These are phyloP conservation scores for Mycosarcoma maydis DNA, from an alignment of 1,284 basidiomycete species.

Conservation along the genomic window DNA sequence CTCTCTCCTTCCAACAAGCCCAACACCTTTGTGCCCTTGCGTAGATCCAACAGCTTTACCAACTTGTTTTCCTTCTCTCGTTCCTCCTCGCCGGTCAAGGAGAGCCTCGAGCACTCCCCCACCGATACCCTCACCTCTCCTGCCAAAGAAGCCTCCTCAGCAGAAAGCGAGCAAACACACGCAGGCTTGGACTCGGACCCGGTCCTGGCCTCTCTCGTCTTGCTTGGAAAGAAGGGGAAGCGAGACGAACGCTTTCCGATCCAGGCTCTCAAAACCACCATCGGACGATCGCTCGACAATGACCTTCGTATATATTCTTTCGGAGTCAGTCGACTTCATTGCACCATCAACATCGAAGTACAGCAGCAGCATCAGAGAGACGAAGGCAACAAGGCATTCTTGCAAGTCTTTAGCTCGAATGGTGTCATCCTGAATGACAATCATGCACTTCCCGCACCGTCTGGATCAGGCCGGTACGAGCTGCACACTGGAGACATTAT, in stretches of 20 bases:
- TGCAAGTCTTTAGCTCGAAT: slow-evolving; percentile 36
- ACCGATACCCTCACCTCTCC: slow-evolving; percentile 10
- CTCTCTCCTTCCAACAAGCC: slow-evolving; percentile 34
- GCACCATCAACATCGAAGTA: slow-evolving; percentile 47
- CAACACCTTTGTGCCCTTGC: slow-evolving; percentile 38
- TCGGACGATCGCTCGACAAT: slow-evolving; percentile 41
- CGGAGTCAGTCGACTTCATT: slow-evolving; percentile 44
- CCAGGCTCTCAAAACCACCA: slow-evolving; percentile 31
- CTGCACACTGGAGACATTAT: slow-evolving; percentile 35
- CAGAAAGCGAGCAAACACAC: neutral
- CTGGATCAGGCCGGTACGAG: slow-evolving; percentile 25
- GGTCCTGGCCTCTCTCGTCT: slow-evolving; percentile 34
- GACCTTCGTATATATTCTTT: slow-evolving; percentile 38
- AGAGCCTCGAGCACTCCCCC: neutral
- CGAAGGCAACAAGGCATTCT: slow-evolving; percentile 20
- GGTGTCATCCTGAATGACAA: slow-evolving; percentile 34
- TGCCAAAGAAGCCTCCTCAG: slow-evolving; percentile 10
- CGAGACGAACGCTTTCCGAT: slow-evolving; percentile 42
- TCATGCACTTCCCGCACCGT: slow-evolving; percentile 24
- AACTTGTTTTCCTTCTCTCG: slow-evolving; percentile 43
- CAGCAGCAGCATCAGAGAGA: slow-evolving; percentile 5
- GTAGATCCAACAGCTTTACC: slow-evolving; percentile 43
- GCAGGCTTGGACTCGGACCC: neutral
- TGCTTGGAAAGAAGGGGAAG: slow-evolving; percentile 39
- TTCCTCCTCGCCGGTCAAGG: slow-evolving; percentile 26